Base-by-base conservation (phyloP, 2,329 filamentous ascomycete genomes). In the Apiospora sp. region DNA sequence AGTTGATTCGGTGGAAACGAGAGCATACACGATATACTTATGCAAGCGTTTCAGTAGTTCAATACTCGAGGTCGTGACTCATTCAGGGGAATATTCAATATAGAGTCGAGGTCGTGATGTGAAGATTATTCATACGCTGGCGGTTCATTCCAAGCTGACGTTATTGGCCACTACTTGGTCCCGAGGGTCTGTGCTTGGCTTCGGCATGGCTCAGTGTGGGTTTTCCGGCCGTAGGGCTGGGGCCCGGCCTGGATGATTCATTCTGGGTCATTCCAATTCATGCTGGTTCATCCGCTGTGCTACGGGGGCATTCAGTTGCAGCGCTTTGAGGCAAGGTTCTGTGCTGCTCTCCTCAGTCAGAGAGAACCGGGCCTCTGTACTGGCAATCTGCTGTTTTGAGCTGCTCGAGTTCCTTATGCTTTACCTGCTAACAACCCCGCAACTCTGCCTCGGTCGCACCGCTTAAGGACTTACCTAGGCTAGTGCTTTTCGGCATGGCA, bases 181-280 rank as follows among this genome's bases (percentile, higher is more conserved):
- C 58, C 30, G 58, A 64, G 34, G 58, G 58, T 64, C 58, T 64
- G 58, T 64, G 58, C 58, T 41, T 37, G 58, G 22, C 58, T 24
- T 64, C 58, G 58, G 58, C 34, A 34, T 41, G 58, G 58, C 58
- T 64, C 58, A 34, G 58, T 64, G 58, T 64, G 58, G 58, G 58
- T 41, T 64, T 41, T 64, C 58, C 58, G 58, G 58, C 58, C 58
- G 58, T 41, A 41, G 58, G 58, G 58, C 58, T 64, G 58, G 58
- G 58, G 34, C 58, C 58, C 19, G 34, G 30, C 58, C 58, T 64
- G 34, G 58, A 64, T 64, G 58, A 64, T 41, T 64, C 58, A 64
- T 64, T 64, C 58, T 64, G 58, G 34, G n/a, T 64, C 58, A 64
- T 64, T 64, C 58, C 22, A 41, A 64, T 64, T 64, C 30, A 64